Base-by-base conservation (phyloP, 2,329 filamentous ascomycete species). In the Lecanoromycetidae sp. region DNA sequence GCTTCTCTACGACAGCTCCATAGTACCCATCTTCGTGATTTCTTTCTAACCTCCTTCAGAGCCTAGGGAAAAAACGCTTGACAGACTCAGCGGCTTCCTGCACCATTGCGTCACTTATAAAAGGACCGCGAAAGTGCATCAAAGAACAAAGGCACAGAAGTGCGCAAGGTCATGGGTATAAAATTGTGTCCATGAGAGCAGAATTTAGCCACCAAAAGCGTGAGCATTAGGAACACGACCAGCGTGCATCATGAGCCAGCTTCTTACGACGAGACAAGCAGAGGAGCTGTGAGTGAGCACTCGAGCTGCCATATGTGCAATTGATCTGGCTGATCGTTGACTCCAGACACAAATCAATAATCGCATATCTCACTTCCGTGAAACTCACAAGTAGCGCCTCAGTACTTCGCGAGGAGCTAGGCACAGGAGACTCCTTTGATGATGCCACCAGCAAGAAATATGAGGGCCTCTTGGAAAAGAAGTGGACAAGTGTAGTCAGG, bases 401-500 rank as follows among this genome's bases (percentile, higher is more conserved):
- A 36, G 77, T 82, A 20, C 70, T 95, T 50, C 79, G 87, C 52
- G 74, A 83, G 59, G 88, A 95, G 64, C 68, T 85, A n/a, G 74
- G 75, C 46, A 74, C 94, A 4, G 75, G 79, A 43, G 77, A 84
- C 55, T 72, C 69, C 30, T 88, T 93, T 58, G 87, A 94, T 61
- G 73, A 84, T 52, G 75, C 77, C 15, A 94, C 86, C 17, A 76
- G 82, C 44, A 94, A 94, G 71, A 94, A 94, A 68, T 96, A 95
- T 68, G 87, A 94, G 66, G 84, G 85, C 1, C 67, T 96, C 23
- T 68, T 96, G 56, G 90, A 96, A 73, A 95, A 94, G 76, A 96
- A 96, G 71, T 96, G 90, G 90, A 96, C 90, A 17, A 91, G 87
- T 58, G 84, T 96, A 23, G 87, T 95, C 58, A 77, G 90, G 52